Evolutionary conservation across 148 eudicot genomes (phyloP).

Genomic region (Vaccinium vitisidaea): DNA sequence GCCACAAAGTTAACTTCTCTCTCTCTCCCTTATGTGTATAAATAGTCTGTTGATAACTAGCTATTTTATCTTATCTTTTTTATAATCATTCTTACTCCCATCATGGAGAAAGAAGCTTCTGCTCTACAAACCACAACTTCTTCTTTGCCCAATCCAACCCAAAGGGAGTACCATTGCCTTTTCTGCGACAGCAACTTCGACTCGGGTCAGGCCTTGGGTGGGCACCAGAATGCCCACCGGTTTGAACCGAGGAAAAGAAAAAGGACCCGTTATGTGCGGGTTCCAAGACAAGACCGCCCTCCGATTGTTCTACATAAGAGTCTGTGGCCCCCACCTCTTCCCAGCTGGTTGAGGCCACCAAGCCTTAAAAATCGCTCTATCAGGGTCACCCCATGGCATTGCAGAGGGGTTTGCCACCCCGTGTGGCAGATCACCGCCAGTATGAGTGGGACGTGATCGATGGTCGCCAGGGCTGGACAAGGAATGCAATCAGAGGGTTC

Average conservation of each 20-base stretch:
- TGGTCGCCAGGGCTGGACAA: neutral
- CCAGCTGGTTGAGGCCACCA: neutral
- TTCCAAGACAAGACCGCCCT: neutral
- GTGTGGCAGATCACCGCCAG: neutral
- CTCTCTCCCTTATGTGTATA: neutral
- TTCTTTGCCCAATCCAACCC: neutral
- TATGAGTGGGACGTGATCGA: neutral
- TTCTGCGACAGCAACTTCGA: neutral
- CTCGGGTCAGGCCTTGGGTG: conserved; percentile 3
- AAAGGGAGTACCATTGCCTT: conserved; percentile 6
- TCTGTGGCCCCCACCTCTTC: neutral
- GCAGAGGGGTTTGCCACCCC: neutral
- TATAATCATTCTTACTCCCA: conserved; percentile 16
- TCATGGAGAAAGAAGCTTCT: neutral
- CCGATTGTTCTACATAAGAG: neutral
- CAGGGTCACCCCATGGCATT: neutral
- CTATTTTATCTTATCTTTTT: conserved; percentile 4
- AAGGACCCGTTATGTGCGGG: neutral
- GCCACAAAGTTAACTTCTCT: too few relatives aligned
- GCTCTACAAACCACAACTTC: neutral
- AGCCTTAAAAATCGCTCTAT: neutral
- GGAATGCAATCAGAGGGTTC: neutral
- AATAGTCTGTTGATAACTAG: neutral
- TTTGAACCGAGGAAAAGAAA: neutral
- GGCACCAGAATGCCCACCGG: conserved; percentile 14